Base-by-base conservation (phyloP, 176 grass and related monocot species). In the Pontederia paniculata region DNA sequence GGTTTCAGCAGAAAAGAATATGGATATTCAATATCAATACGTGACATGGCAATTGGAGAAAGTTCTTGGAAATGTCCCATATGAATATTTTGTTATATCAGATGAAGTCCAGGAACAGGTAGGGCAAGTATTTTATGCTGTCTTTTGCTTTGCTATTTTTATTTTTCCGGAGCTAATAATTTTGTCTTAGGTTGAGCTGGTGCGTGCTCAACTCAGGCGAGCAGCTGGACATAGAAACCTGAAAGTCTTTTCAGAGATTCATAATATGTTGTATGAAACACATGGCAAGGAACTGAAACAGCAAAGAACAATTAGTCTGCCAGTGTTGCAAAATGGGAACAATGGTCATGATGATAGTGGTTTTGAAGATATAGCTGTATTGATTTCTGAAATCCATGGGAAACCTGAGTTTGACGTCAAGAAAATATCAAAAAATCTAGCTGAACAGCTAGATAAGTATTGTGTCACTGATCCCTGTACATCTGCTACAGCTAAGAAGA, bases 91-190 rank as follows among this genome's bases (percentile, higher is more conserved):
- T 71, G 47, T 59, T 67, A 91, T 98, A 72, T 91, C 86, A 50
- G 86, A 98, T 79, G 93, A 98, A 91, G 84, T 98, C 69, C 93
- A 98, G 84, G 93, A 98, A 80, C 86, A 91, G 83, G 93, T 98
- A 85, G 52, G 17, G 21, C 21, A 55, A 58, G 8, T 6, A 9
- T 20, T 41, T 62, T 3, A 56, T 65, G 59, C 56, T 16, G n/a
- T n/a, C 56, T 46, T 18, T 1, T 50, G 42, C 5, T 58, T 15
- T 18, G 31, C 28, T 54, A 44, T 3, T 10, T 52, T n/a, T n/a
- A n/a, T n/a, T n/a, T n/a, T 43, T 10, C 61, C 19, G 52, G 13
- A 37, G 23, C 6, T n/a, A 25, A 57, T 13, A 48, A 18, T 14
- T 17, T 72, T 44, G 9, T 64, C 77, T 17, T 65, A 98, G 93